Evolutionary conservation across 2,329 filamentous ascomycete species (phyloP).

Genomic region (Juglanconis juglandina): DNA sequence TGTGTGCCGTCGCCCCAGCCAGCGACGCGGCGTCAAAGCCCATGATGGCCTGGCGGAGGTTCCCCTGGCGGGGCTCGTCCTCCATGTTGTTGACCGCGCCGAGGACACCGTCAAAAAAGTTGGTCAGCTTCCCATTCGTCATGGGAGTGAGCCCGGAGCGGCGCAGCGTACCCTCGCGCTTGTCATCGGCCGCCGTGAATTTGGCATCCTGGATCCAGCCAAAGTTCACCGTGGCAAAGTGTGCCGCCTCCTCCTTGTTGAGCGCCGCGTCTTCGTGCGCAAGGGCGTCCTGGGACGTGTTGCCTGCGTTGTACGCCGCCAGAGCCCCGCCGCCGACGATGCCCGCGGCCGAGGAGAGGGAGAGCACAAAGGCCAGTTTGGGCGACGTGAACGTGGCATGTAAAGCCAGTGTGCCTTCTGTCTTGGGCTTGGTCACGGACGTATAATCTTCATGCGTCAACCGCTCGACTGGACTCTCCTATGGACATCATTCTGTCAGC

Average conservation of each 20-base stretch:
- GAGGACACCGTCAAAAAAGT: not conserved
- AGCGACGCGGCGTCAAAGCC: not conserved
- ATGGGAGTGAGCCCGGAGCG: not conserved
- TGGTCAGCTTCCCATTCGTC: not conserved
- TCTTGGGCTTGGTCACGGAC: slow-evolving; percentile 40
- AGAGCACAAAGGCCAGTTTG: slow-evolving; percentile 42
- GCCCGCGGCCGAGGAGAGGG: slow-evolving; percentile 51
- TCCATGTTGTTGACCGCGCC: not conserved
- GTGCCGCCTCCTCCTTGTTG: not conserved
- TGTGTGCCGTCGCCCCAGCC: not conserved
- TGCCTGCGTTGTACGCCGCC: slow-evolving; percentile 43
- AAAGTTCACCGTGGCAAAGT: slow-evolving; percentile 9
- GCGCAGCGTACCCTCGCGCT: not conserved
- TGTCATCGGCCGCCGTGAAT: not conserved
- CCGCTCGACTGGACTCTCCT: slow-evolving; percentile 48
- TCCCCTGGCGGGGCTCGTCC: not conserved
- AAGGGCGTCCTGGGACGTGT: slow-evolving; percentile 1
- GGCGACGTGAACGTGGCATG: slow-evolving; percentile 40
- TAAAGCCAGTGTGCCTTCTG: slow-evolving; percentile 51
- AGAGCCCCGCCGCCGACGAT: slow-evolving; percentile 55
- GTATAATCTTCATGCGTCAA: slow-evolving; percentile 49
- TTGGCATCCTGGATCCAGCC: slow-evolving; percentile 1
- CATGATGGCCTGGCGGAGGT: not conserved
- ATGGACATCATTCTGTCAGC: not conserved
- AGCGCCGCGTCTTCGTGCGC: not conserved